A percentile compares a stretch with the other conserved stretches of the same genome.
These are phyloP conservation scores for Chaetomium sp. DNA, from an alignment of 2,329 filamentous ascomycete genomes.

Conservation along the genomic window DNA sequence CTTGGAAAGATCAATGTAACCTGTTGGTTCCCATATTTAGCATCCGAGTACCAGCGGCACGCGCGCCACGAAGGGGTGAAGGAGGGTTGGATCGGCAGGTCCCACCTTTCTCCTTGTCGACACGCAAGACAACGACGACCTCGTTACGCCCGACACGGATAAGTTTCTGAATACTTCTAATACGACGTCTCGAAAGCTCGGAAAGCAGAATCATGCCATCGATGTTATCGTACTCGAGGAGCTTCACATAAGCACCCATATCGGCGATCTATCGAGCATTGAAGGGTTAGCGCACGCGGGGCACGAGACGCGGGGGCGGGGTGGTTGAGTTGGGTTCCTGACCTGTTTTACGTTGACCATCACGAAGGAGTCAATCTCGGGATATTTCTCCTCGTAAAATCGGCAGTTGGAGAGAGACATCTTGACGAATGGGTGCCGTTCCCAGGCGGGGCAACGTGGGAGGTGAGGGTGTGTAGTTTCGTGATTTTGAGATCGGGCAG, in stretches of 20 bases:
- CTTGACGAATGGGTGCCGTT: conserved; percentile 25
- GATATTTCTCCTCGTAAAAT: conserved; percentile 57
- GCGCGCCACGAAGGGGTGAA: no score
- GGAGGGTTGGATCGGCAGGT: conserved; percentile 16
- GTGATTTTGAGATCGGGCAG: not conserved
- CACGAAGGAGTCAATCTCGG: conserved; percentile 98
- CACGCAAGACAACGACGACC: conserved; percentile 95
- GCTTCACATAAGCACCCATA: conserved; percentile 99
- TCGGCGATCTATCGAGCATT: conserved; percentile 70
- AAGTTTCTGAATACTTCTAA: conserved; percentile 96
- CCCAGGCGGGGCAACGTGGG: conserved; percentile 20
- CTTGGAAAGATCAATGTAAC: conserved; percentile 98
- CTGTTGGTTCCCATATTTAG: conserved; percentile 31
- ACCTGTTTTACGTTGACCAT: conserved; percentile 99
- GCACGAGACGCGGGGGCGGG: not conserved
- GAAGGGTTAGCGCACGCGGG: conserved; percentile 2
- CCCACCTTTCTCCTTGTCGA: conserved; percentile 95
- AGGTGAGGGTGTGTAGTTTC: conserved; percentile 7
- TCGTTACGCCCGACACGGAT: conserved; percentile 97
- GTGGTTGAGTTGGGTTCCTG: conserved; percentile 23
- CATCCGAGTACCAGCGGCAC: no score
- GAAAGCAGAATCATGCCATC: conserved; percentile 99
- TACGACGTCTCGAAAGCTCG: conserved; percentile 95
- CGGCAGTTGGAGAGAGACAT: conserved; percentile 36
- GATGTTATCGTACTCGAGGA: conserved; percentile 99